Conservation (phyloP, 192 early-diverging fungal genomes). For the Backusella liffmaniae region DNA sequence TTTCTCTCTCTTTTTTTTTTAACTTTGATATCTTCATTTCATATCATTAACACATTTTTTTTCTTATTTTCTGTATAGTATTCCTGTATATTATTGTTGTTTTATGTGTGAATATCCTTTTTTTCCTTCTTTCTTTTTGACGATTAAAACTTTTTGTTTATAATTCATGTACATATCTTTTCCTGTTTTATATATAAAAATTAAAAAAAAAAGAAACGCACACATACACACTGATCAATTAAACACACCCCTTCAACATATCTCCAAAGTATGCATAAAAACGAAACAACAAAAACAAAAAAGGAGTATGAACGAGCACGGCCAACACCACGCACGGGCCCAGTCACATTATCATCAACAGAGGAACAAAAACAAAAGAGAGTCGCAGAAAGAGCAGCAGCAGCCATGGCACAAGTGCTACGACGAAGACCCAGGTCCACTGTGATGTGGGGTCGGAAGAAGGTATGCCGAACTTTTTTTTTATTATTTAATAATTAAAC, state of each 20-base stretch:
- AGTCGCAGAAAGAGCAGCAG: constrained; percentile 16
- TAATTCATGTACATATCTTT: constrained; percentile 11
- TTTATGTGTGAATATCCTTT: not conserved
- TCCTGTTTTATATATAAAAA: not conserved
- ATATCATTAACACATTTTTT: constrained; percentile 1
- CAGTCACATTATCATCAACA: constrained; percentile 12
- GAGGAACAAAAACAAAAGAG: constrained; percentile 12
- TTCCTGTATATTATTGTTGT: not conserved
- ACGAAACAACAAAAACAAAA: not conserved
- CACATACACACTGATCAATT: not conserved
- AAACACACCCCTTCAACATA: not conserved
- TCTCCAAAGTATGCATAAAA: not conserved
- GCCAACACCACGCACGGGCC: constrained; percentile 19
- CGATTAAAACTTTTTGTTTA: not conserved
- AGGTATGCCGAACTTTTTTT: constrained; percentile 18
- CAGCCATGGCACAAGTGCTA: constrained; percentile 17
- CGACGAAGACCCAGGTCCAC: constrained; percentile 20
- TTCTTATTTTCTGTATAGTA: constrained; percentile 6
- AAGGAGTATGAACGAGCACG: constrained; percentile 11
- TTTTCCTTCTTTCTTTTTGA: not conserved
- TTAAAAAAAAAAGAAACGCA: not conserved
- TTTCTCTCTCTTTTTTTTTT: not conserved
- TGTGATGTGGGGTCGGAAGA: constrained; percentile 24
- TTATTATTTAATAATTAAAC: not conserved
- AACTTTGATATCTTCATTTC: too few species aligned